phyloP scores from a whole-genome alignment of 2,329 filamentous ascomycete genomes.

The Exophiala alcalophila region DNA sequence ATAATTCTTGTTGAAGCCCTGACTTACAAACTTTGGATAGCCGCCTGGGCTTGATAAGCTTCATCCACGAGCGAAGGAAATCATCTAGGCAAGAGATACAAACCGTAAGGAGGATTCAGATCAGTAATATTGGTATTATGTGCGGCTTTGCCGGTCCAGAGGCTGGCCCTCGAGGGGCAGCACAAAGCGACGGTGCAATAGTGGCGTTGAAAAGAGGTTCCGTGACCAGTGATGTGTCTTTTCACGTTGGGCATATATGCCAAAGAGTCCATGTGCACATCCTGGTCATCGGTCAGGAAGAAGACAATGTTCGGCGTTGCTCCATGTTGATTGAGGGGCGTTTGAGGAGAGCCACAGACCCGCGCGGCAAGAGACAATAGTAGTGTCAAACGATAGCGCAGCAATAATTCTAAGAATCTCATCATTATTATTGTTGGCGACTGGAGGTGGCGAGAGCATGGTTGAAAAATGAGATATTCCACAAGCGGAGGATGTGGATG shows the following conservation, averaged over 20 bases:
- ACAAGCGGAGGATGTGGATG: too few species aligned
- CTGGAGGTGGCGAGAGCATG: too few species aligned
- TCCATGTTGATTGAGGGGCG: background rate
- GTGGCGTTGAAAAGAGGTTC: slow-evolving; percentile 60
- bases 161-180: slow-evolving; percentile 63
- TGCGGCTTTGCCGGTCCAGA: slow-evolving; percentile 64
- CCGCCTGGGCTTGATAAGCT: slow-evolving; percentile 31
- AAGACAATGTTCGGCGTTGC: slow-evolving; percentile 59
- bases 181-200: slow-evolving; percentile 66
- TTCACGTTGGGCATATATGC: slow-evolving; percentile 59
- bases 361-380: too few species aligned
- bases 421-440: too few species aligned
- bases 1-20: slow-evolving; percentile 51
- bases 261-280: slow-evolving; percentile 59
- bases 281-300: slow-evolving; percentile 67
- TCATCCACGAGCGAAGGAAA: background rate
- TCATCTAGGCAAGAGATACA: slow-evolving; percentile 1
- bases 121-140: slow-evolving; percentile 71
- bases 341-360: slow-evolving; percentile 1
- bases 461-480: too few species aligned
- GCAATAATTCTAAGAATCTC: too few species aligned
- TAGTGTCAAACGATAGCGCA: too few species aligned
- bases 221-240: slow-evolving; percentile 56
- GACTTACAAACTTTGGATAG: slow-evolving; percentile 52
- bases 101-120: slow-evolving; percentile 42